Percentiles rank a stretch among this genome's conserved stretches.
Conservation (phyloP, 2,329 filamentous ascomycete species). For the Penicillium decumbens region DNA sequence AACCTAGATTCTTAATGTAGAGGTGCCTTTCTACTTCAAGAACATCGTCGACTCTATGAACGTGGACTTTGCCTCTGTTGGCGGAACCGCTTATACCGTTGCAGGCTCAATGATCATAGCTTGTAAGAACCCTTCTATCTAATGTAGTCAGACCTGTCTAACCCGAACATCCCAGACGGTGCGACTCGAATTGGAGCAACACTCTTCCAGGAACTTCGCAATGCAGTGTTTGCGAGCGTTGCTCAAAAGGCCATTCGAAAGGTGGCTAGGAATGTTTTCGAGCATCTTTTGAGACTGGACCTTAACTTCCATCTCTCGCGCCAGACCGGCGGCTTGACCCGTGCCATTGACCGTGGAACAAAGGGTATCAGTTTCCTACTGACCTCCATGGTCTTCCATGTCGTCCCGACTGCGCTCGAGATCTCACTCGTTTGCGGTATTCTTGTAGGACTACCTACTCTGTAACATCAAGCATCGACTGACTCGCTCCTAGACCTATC, state of each 20-base stretch:
- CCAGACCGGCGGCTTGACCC: conserved; percentile 88
- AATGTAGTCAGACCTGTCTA: neutral
- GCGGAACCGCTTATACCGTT: conserved; percentile 83
- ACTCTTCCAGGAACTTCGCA: conserved; percentile 86
- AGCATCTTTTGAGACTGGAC: conserved; percentile 81
- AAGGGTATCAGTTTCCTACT: conserved; percentile 97
- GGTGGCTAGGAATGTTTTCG: conserved; percentile 88
- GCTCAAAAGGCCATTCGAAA: conserved; percentile 92
- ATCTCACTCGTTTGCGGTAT: conserved; percentile 96
- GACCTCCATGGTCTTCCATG: conserved; percentile 97
- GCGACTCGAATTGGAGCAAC: conserved; percentile 82
- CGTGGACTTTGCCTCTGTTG: conserved; percentile 77
- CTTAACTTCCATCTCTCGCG: conserved; percentile 89
- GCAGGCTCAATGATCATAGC: conserved; percentile 91
- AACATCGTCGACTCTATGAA: conserved; percentile 98
- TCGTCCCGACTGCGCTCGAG: conserved; percentile 87
- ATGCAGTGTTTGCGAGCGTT: conserved; percentile 94
- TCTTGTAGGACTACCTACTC: conserved; percentile 47
- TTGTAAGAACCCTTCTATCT: conserved; percentile 48
- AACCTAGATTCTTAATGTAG: conserved; percentile 75
- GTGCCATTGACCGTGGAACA: conserved; percentile 92
- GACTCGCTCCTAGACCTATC: conserved; percentile 61
- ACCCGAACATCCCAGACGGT: conserved; percentile 56
- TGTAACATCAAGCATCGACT: neutral
- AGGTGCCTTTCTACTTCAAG: conserved; percentile 99